A percentile compares a stretch with the other conserved stretches of the same genome.
These are phyloP conservation scores for Adansonia rubrostipa DNA, from an alignment of 441 rosid genomes.

Conservation along the genomic window DNA sequence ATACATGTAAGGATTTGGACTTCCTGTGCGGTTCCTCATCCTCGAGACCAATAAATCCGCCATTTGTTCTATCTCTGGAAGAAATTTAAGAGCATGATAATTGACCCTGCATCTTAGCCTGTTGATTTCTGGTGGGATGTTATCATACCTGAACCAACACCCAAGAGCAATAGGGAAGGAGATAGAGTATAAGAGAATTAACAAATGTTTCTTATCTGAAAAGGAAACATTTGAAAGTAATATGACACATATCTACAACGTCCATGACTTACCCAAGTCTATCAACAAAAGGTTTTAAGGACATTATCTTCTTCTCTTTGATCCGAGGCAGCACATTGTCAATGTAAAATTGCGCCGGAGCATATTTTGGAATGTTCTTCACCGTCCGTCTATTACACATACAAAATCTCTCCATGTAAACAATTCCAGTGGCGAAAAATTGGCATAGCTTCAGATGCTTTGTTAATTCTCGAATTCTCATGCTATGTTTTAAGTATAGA, in stretches of 20 bases:
- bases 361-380: constrained; percentile 98
- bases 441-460: neutral
- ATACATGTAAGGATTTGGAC: constrained; percentile 82
- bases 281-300: constrained; percentile 97
- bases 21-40: constrained; percentile 96
- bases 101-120: constrained; percentile 97
- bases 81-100: constrained; percentile 97
- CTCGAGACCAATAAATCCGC: constrained; percentile 83
- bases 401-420: constrained; percentile 20
- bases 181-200: constrained; percentile 9
- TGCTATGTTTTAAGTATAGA: neutral
- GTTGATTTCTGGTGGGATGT: constrained; percentile 96
- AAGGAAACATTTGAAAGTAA: constrained; percentile 27
- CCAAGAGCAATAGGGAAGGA: constrained; percentile 25
- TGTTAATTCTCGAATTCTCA: constrained; percentile 1
- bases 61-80: constrained; percentile 90
- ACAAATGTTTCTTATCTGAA: constrained; percentile 22
- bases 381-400: constrained; percentile 79
- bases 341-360: constrained; percentile 92
- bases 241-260: neutral
- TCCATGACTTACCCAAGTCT: constrained; percentile 80
- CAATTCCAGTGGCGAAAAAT: constrained; percentile 11
- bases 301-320: constrained; percentile 98
- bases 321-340: constrained; percentile 96
- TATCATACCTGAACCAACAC: constrained; percentile 73